Evolutionary conservation across 139 green algal species (phyloP).

Genomic region (Microglena sp.): DNA sequence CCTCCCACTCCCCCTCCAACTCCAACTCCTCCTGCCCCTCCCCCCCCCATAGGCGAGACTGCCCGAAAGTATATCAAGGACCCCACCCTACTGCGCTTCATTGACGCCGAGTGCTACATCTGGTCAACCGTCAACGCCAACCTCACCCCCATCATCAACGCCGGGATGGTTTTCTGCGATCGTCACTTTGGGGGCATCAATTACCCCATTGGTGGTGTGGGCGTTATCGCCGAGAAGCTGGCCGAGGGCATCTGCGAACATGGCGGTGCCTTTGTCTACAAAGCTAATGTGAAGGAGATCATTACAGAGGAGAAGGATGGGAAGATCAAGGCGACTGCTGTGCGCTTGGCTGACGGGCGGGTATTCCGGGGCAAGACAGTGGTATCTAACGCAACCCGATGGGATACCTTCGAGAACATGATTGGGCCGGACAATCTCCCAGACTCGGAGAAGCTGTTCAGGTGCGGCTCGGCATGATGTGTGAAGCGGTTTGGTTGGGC

Average conservation of each 20-base stretch:
- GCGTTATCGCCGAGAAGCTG: constrained; percentile 67
- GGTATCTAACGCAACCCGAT: constrained; percentile 90
- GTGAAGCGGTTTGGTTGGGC: no score
- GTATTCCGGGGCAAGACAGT: constrained; percentile 59
- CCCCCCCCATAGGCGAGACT: constrained; percentile 44
- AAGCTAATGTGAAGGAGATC: constrained; percentile 82
- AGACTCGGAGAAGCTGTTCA: constrained; percentile 52
- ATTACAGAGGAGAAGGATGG: constrained; percentile 38
- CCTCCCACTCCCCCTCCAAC: not conserved
- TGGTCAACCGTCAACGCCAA: constrained; percentile 83
- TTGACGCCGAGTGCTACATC: constrained; percentile 95
- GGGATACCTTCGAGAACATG: constrained; percentile 92
- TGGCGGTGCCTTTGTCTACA: constrained; percentile 79
- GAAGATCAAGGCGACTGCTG: constrained; percentile 35
- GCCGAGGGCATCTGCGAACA: constrained; percentile 59
- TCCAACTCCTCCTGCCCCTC: not conserved
- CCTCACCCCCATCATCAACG: constrained; percentile 93
- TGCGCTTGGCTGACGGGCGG: constrained; percentile 71
- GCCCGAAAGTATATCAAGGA: constrained; percentile 83
- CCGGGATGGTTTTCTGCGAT: constrained; percentile 40
- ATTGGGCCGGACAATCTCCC: constrained; percentile 61
- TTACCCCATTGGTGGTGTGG: constrained; percentile 87
- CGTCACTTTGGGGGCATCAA: constrained; percentile 93
- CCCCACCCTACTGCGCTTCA: constrained; percentile 81
- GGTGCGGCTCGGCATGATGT: constrained; percentile 22